Percentiles rank a stretch among this genome's conserved stretches.
Conservation (phyloP, 768 basidiomycete species). For the Podaxis sp. region DNA sequence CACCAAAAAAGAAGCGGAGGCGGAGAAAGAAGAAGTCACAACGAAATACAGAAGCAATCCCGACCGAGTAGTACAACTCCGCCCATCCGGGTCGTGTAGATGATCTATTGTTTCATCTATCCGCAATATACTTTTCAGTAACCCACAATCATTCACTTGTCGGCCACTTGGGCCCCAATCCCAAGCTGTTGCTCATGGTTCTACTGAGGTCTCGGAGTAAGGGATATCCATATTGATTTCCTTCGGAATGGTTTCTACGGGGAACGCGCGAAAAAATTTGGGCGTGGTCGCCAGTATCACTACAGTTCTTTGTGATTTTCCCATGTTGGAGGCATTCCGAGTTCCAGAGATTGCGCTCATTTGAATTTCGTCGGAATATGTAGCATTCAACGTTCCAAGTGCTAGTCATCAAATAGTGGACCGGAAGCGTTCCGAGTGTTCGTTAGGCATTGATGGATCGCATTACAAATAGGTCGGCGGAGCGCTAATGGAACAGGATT, state of each 20-base stretch:
- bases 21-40: conserved; percentile 51
- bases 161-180: neutral
- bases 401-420: no score
- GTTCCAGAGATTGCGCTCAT: neutral
- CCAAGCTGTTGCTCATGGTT: neutral
- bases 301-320: neutral
- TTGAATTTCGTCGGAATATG: no score
- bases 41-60: neutral
- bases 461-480: no score
- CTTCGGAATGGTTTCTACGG: neutral
- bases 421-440: neutral
- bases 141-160: neutral
- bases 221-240: neutral
- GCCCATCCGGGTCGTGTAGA: neutral
- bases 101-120: neutral
- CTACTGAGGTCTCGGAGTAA: neutral
- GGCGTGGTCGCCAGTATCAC: no score
- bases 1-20: conserved; percentile 53
- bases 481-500: neutral
- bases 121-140: neutral
- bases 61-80: neutral
- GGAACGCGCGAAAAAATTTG: no score
- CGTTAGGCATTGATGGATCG: no score
- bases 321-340: neutral
- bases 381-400: no score